Conservation (phyloP, 208 protist genomes). For the Trypanosoma theileri region DNA sequence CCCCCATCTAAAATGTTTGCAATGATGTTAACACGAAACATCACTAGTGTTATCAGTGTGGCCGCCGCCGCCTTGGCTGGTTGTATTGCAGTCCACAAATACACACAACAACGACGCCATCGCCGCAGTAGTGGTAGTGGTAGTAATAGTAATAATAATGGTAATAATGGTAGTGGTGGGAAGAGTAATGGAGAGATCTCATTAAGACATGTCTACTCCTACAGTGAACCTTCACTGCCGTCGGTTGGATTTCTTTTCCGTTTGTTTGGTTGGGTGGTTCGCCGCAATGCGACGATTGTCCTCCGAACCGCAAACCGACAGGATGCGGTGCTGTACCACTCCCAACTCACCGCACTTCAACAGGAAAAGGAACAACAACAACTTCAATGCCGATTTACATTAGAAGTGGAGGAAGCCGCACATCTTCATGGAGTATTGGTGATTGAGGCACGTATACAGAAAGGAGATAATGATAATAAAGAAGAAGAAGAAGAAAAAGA, state of each 20-base stretch:
- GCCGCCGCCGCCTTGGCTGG: background rate
- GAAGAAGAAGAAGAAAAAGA: too few relatives aligned
- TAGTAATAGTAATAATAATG: background rate
- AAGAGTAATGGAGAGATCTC: constrained; percentile 5
- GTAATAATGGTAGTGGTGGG: constrained; percentile 1
- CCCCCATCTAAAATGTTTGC: too few relatives aligned
- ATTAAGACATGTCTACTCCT: too few relatives aligned
- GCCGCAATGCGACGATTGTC: constrained; percentile 2
- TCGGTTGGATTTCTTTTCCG: background rate
- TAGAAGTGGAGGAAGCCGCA: constrained; percentile 1
- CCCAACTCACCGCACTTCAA: constrained; percentile 1
- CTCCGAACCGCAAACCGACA: constrained; percentile 14
- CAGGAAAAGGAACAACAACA: background rate
- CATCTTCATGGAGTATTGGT: constrained; percentile 7
- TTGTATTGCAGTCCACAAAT: background rate
- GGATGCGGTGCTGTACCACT: constrained; percentile 15
- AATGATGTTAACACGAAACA: too few relatives aligned
- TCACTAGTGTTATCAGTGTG: background rate
- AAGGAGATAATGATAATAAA: background rate
- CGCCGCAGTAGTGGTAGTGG: background rate
- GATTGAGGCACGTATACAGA: constrained; percentile 11
- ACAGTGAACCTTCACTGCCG: too few relatives aligned
- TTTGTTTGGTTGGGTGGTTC: background rate
- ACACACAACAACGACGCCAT: background rate
- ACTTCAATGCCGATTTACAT: constrained; percentile 8